Evolutionary conservation across 73 alveolate species (phyloP).

Genomic region (Paraurostyla sp.): DNA sequence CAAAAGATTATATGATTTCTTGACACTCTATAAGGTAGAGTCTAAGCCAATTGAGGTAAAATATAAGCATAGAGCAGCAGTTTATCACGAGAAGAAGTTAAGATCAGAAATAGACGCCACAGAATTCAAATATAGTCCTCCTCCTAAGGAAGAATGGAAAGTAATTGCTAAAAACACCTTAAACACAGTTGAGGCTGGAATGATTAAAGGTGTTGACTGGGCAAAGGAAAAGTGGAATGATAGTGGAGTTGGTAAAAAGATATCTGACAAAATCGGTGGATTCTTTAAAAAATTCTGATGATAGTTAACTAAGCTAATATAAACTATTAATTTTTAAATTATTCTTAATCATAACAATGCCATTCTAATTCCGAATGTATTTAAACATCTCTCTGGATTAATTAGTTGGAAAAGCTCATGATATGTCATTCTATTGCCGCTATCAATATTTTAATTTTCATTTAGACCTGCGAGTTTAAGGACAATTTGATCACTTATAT

Average conservation of each 20-base stretch:
- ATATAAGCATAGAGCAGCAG: neutral
- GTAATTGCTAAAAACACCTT: neutral
- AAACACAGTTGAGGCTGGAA: neutral
- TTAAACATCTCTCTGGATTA: constrained; percentile 3
- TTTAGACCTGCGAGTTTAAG: neutral
- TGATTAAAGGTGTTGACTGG: neutral
- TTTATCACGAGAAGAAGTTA: neutral
- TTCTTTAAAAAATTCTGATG: neutral
- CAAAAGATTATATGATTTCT: constrained; percentile 26
- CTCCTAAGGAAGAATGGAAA: constrained; percentile 48
- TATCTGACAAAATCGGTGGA: neutral
- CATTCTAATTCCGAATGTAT: constrained; percentile 15
- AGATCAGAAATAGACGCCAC: constrained; percentile 3
- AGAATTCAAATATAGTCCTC: neutral
- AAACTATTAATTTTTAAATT: neutral
- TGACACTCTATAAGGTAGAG: neutral
- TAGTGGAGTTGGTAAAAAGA: neutral
- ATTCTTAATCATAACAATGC: neutral
- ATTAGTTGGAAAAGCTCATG: constrained; percentile 19
- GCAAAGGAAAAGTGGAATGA: neutral
- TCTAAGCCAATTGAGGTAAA: neutral
- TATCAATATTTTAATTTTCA: neutral
- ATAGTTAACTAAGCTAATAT: too few species aligned
- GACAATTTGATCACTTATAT: neutral
- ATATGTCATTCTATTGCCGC: neutral